Conservation (phyloP, 2,329 filamentous ascomycete genomes). For the Botrytis fabae region DNA sequence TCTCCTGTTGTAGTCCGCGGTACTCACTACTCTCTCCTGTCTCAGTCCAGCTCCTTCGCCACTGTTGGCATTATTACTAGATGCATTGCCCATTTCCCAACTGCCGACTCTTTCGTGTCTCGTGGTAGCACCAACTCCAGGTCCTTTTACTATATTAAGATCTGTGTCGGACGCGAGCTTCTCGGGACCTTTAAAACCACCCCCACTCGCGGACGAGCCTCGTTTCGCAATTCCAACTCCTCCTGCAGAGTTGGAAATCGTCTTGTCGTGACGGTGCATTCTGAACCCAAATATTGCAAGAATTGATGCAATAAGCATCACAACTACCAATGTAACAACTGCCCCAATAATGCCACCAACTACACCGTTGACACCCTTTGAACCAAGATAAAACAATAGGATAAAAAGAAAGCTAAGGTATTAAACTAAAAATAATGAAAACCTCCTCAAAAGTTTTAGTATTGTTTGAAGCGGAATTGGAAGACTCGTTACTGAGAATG, state of each 20-base stretch:
- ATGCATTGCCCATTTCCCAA: conserved; percentile 39
- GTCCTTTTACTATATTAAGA: conserved; percentile 31
- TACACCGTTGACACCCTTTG: conserved; percentile 17
- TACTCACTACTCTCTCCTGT: conserved; percentile 27
- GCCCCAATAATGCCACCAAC: conserved; percentile 40
- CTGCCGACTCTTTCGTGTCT: conserved; percentile 40
- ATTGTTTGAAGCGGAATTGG: background rate
- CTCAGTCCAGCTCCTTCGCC: conserved; percentile 34
- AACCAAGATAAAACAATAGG: too few relatives aligned
- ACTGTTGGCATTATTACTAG: conserved; percentile 25
- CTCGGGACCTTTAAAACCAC: conserved; percentile 40
- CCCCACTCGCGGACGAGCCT: conserved; percentile 24
- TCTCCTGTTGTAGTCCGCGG: conserved; percentile 31
- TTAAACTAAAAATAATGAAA: too few relatives aligned
- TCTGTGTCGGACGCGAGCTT: conserved; percentile 39
- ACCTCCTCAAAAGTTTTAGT: background rate
- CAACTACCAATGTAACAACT: conserved; percentile 30
- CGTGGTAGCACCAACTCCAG: conserved; percentile 29
- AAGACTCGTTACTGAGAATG: conserved; percentile 20
- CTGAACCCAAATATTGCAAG: conserved; percentile 36
- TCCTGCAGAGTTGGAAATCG: conserved; percentile 7
- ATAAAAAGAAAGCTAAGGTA: too few relatives aligned
- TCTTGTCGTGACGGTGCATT: conserved; percentile 26
- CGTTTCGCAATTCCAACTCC: conserved; percentile 24
- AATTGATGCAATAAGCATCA: conserved; percentile 25